Percentiles rank a stretch among this genome's conserved stretches.
Evolutionary conservation across 352 stramenopile genomes (phyloP).

Genomic region (Pythium scleroteichum): DNA sequence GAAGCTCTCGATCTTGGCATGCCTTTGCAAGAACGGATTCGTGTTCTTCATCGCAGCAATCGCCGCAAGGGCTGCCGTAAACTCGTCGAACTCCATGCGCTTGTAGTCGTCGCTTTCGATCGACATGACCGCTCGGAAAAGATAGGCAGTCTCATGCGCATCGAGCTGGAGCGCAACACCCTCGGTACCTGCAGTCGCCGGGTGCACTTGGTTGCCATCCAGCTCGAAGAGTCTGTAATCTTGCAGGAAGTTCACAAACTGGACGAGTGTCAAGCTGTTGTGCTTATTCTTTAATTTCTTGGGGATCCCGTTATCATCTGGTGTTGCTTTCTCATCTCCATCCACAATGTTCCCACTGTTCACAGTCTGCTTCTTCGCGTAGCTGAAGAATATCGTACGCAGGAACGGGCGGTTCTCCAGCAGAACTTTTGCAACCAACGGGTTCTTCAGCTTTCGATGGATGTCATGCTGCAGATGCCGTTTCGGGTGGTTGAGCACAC

Average conservation of each 20-base stretch:
- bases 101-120: conserved; percentile 52
- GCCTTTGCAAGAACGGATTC: conserved; percentile 51
- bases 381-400: conserved; percentile 54
- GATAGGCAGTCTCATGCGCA: conserved; percentile 26
- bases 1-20: conserved; percentile 59
- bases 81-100: conserved; percentile 69
- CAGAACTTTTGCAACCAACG: conserved; percentile 41
- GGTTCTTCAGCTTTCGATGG: conserved; percentile 40
- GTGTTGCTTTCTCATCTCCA: too few species aligned
- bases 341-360: conserved; percentile 4
- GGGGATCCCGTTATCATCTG: background rate
- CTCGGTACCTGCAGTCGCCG: background rate
- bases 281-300: conserved; percentile 14
- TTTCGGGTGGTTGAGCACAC: conserved; percentile 16
- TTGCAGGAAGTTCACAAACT: conserved; percentile 15
- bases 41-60: conserved; percentile 44
- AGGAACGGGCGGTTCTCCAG: conserved; percentile 64
- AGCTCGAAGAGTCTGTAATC: conserved; percentile 6
- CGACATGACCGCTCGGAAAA: conserved; percentile 54
- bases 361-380: conserved; percentile 42
- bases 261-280: conserved; percentile 16
- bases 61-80: conserved; percentile 44
- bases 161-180: conserved; percentile 14
- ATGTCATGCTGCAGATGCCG: conserved; percentile 37
- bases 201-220: too few species aligned